Evolutionary conservation across 305 asterid genomes (phyloP), one percentile per base, ranked within the genome.

Genomic region (Lippia alba): DNA sequence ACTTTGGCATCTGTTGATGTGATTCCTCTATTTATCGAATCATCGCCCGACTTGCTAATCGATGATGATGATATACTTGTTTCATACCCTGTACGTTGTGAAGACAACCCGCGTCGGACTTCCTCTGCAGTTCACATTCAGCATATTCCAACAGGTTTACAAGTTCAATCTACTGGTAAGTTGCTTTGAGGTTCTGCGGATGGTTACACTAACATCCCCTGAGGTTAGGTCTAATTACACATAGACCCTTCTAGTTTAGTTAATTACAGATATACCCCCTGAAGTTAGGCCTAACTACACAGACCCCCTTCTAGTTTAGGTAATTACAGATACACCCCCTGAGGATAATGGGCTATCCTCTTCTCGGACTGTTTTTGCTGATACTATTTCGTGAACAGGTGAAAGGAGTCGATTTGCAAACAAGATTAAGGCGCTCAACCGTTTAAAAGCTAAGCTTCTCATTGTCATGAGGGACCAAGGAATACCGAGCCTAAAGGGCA

Each of bases 391-490:
- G 12, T 71, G 68, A 24, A 44, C 84, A 89, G 97, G 96, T 69
- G 97, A 91, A 80, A 85, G 96, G 81, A 91, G 87, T 72, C 78
- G 68, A 12, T 86, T 91, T 70, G 95, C 95, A 3, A 91, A 91
- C 83, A 87, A 87, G 83, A 79, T 86, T 12, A 91, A 86, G 80
- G 96, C 96, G 34, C 80, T 91, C 12, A 86, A 91, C 75, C 92
- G 94, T 19, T 74, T 91, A 48, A 91, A 89, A 78, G 91, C 96
- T 41, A 91, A 82, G 49, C 92, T 91, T 56, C 88, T 89, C 54
- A 62, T 79, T 3, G 49, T 83, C 16, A 14, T 82, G 86, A 75
- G 66, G 72, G 85, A 79, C 40, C 87, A 83, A 55, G 76, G 86
- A 58, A 45, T 83, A 18, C 68, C 80, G 8, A 61, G 67, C 24